Conservation (phyloP, 176 grass and related monocot genomes). For the Puccinellia tenuiflora region DNA sequence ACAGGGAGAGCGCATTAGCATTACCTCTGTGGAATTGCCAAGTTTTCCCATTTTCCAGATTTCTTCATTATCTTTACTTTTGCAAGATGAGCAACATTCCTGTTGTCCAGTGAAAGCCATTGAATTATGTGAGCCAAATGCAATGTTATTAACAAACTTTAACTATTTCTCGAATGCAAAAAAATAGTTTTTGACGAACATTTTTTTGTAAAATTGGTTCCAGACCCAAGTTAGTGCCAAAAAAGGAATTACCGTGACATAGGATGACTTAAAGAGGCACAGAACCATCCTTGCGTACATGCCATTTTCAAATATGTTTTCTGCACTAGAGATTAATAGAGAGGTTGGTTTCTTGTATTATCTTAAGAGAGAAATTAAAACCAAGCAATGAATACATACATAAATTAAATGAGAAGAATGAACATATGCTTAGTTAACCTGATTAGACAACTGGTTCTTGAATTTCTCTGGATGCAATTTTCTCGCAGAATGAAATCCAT, state of each 20-base stretch:
- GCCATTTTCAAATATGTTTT: conserved; percentile 87
- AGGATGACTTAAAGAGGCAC: conserved; percentile 69
- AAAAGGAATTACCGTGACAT: conserved; percentile 58
- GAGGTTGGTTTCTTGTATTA: conserved; percentile 17
- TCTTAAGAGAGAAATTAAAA: not conserved
- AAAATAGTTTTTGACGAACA: not conserved
- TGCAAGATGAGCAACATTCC: conserved; percentile 81
- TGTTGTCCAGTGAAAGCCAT: conserved; percentile 23
- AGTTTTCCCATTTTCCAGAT: conserved; percentile 73
- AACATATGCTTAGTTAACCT: conserved; percentile 45
- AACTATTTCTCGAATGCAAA: not conserved
- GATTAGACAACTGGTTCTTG: conserved; percentile 87
- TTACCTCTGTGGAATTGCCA: conserved; percentile 90
- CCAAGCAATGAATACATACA: not conserved
- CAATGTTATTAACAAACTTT: not conserved
- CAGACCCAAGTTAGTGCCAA: not conserved
- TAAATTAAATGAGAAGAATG: not conserved
- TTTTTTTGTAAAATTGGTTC: not conserved
- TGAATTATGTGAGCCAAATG: not conserved
- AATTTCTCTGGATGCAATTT: conserved; percentile 92
- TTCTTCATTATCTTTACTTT: conserved; percentile 95
- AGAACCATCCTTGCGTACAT: conserved; percentile 97
- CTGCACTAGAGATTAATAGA: conserved; percentile 55
- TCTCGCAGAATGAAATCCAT: conserved; percentile 88
- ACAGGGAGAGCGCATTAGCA: not conserved